Evolutionary conservation across 163 green algal genomes (phyloP), one percentile per base, ranked within the genome.

Genomic region (Chlorella variabilis): DNA sequence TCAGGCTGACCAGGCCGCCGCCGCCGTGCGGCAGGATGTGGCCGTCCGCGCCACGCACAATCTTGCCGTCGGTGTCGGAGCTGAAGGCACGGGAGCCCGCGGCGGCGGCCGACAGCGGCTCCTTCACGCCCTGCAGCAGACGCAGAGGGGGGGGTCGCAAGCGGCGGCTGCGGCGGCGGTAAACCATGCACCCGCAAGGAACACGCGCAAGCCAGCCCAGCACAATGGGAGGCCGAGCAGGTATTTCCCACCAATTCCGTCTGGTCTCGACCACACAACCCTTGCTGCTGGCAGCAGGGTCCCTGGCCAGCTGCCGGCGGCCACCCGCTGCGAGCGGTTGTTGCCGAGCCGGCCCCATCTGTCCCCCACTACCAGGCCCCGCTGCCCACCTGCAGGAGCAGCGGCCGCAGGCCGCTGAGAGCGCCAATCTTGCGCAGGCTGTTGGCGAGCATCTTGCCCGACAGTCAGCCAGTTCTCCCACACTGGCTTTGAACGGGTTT

Each of bases 1-100:
- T 95, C 78, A 99, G 89, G 85, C 97, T 90, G 8, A 97, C 88
- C 45, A 99, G 92, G 73, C 93, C 94, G 77, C 90, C 93, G 38
- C 29, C 29, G 34, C 96, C 96, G 75, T 99, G 95, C 2, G 96
- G 94, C 48, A 76, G 45, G 66, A 88, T 85, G 25, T 71, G 75
- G 31, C 76, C 76, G 41, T 71, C 75, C 1, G 73, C 27, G 15
- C 73, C 73, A n/a, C 73, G 73, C 25, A n/a, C 25, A 59, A 80
- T 80, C 13, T 20, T 49, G 73, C 73, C 73, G n/a, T 80, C 73
- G 34, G 73, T 80, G 36, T 80, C 73, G 38, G 51, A 17, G 39
- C 49, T 69, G 39, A 71, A 80, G 25, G 73, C 54, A 11, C 73
- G 70, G n/a, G 31, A 45, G 36, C 36, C 73, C 23, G 48, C 31